These are phyloP conservation scores for Heterobasidion annosum DNA, from an alignment of 1,284 basidiomycete species.

Conservation along the genomic window DNA sequence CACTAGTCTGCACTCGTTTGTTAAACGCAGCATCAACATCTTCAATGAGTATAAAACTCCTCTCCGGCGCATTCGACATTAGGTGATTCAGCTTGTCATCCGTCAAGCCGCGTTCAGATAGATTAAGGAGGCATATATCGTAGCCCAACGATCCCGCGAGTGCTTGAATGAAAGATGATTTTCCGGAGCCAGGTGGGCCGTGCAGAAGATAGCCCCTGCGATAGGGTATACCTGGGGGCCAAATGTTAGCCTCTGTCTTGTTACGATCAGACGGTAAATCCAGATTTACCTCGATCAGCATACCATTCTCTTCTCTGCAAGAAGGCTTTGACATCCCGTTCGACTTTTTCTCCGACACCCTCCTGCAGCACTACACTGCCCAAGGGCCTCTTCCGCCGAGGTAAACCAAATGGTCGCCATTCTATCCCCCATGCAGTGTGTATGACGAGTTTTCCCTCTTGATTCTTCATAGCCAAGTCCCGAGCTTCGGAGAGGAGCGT, in stretches of 20 bases:
- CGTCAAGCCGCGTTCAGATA: constrained; percentile 92
- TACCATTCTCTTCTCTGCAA: constrained; percentile 89
- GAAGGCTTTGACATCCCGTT: constrained; percentile 78
- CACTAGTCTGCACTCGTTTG: constrained; percentile 79
- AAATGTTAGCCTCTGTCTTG: constrained; percentile 5
- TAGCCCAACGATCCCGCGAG: constrained; percentile 88
- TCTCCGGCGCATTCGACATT: constrained; percentile 87
- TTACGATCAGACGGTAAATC: no score
- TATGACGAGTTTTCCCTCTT: constrained; percentile 93
- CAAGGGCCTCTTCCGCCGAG: constrained; percentile 80
- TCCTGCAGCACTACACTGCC: constrained; percentile 86
- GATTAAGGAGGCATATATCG: constrained; percentile 94
- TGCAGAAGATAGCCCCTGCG: constrained; percentile 92
- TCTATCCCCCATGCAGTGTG: constrained; percentile 96
- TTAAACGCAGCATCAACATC: constrained; percentile 99
- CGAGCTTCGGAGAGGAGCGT: constrained; percentile 81
- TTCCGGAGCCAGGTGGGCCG: constrained; percentile 96
- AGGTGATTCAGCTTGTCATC: constrained; percentile 97
- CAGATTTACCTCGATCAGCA: constrained; percentile 73
- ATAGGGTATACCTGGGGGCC: constrained; percentile 87
- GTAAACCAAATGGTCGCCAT: constrained; percentile 95
- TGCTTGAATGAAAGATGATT: constrained; percentile 98
- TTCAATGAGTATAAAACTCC: constrained; percentile 90
- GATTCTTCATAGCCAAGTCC: constrained; percentile 76
- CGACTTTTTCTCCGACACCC: constrained; percentile 75